phyloP scores from a whole-genome alignment of 129 eudicot species.

The Pulicaria dysenterica region DNA sequence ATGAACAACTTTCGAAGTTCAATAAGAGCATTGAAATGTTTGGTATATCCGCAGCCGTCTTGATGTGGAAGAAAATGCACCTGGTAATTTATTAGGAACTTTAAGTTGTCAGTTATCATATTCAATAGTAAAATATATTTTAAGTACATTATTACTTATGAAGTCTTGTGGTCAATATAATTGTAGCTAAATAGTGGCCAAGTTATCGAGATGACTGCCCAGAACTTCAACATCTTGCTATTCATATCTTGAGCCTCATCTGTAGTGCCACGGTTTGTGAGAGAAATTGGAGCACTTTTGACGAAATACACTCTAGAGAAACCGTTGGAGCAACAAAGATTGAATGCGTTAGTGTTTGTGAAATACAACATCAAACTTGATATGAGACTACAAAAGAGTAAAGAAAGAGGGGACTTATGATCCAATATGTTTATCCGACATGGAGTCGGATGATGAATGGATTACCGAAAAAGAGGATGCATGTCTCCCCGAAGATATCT shows the following conservation, averaged over 20 bases:
- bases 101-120: no score
- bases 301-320: not conserved
- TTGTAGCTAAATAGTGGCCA: conserved; percentile 32
- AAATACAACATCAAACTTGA: conserved; percentile 1
- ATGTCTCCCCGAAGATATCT: no score
- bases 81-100: no score
- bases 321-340: not conserved
- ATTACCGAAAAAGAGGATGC: no score
- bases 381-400: not conserved
- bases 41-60: not conserved
- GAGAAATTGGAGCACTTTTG: not conserved
- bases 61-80: not conserved
- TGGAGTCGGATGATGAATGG: not conserved
- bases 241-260: conserved; percentile 27
- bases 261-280: conserved; percentile 19
- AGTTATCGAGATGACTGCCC: not conserved
- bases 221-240: conserved; percentile 23
- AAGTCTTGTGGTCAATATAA: not conserved
- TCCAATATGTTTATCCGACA: not conserved
- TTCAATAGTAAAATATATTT: not conserved
- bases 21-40: not conserved
- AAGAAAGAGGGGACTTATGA: not conserved
- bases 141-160: not conserved
- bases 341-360: conserved; percentile 2
- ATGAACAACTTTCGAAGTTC: not conserved